These are phyloP conservation scores for Chrysoporthe puriensis DNA, from an alignment of 2,329 filamentous ascomycete species.

Conservation along the genomic window DNA sequence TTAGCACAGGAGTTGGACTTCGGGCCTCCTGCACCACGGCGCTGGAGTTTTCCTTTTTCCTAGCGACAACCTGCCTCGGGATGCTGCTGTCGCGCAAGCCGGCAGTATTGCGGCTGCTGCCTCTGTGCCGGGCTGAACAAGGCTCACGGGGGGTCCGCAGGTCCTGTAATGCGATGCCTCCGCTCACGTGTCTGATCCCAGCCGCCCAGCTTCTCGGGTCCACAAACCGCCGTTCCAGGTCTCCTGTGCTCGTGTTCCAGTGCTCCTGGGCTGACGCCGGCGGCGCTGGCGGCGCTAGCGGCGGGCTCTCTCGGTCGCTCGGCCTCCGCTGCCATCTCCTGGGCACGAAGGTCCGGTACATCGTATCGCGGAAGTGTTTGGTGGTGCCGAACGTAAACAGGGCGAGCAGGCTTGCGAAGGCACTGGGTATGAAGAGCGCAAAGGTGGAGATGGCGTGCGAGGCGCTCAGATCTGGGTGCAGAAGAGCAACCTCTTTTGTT, in stretches of 20 bases:
- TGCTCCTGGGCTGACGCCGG: neutral
- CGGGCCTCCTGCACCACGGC: neutral
- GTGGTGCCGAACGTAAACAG: slow-evolving; percentile 36
- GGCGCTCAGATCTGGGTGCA: slow-evolving; percentile 18
- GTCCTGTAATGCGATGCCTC: neutral
- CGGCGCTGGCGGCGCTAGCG: neutral
- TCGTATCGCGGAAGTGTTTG: slow-evolving; percentile 31
- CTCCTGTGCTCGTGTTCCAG: neutral
- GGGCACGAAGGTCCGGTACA: slow-evolving; percentile 31
- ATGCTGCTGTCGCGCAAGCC: neutral
- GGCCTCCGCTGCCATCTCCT: slow-evolving; percentile 12
- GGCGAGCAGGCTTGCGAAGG: slow-evolving; percentile 31
- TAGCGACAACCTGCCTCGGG: neutral
- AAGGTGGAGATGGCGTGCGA: neutral
- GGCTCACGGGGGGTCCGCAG: neutral
- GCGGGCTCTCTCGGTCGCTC: neutral
- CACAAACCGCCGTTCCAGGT: neutral
- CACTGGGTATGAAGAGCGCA: slow-evolving; percentile 30
- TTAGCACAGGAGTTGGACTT: neutral
- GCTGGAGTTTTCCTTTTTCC: neutral
- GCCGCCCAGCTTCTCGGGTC: slow-evolving; percentile 9
- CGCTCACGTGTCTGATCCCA: slow-evolving; percentile 5
- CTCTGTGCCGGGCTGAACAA: neutral
- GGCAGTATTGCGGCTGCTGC: neutral
- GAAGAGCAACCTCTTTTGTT: slow-evolving; percentile 38